phyloP scores from a whole-genome alignment of 164 flowering plant species.

The Nymphaea colorata region DNA sequence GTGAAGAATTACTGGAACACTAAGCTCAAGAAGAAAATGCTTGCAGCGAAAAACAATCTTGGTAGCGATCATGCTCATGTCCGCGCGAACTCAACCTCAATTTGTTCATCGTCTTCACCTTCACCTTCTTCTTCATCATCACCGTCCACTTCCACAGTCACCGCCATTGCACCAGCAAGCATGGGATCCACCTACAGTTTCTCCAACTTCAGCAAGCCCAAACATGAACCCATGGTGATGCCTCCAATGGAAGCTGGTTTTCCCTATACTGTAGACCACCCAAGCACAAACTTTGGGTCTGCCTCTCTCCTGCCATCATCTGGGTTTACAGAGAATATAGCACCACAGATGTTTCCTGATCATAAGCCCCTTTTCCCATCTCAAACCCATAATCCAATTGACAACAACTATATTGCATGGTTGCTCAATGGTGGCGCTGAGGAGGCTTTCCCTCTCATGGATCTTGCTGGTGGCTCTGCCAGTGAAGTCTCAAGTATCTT shows the following conservation, averaged over 20 bases:
- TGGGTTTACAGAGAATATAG: not conserved
- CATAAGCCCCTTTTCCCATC: not conserved
- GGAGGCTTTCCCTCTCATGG: conserved; percentile 11
- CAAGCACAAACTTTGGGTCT: not conserved
- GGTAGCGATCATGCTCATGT: not conserved
- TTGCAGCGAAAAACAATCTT: conserved; percentile 9
- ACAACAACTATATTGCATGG: conserved; percentile 10
- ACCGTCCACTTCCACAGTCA: not conserved
- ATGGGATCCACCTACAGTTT: not conserved
- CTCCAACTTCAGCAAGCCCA: not conserved
- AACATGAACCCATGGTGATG: not conserved
- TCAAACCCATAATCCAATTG: not conserved
- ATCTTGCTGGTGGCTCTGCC: conserved; percentile 6
- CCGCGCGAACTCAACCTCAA: conserved; percentile 1
- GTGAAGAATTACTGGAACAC: conserved; percentile 82
- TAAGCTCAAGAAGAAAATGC: conserved; percentile 55
- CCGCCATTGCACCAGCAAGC: not conserved
- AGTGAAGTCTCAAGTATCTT: conserved; percentile 10
- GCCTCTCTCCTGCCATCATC: not conserved
- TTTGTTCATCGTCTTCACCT: conserved; percentile 7
- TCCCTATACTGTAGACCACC: conserved; percentile 4
- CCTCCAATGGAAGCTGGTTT: conserved; percentile 5
- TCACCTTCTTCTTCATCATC: conserved; percentile 1
- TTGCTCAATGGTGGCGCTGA: conserved; percentile 6
- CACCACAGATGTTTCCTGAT: not conserved